Percentiles rank a stretch among this genome's conserved stretches.
These are phyloP conservation scores for Ceratocystiopsis minuta DNA, from an alignment of 2,329 filamentous ascomycete species.

Conservation along the genomic window DNA sequence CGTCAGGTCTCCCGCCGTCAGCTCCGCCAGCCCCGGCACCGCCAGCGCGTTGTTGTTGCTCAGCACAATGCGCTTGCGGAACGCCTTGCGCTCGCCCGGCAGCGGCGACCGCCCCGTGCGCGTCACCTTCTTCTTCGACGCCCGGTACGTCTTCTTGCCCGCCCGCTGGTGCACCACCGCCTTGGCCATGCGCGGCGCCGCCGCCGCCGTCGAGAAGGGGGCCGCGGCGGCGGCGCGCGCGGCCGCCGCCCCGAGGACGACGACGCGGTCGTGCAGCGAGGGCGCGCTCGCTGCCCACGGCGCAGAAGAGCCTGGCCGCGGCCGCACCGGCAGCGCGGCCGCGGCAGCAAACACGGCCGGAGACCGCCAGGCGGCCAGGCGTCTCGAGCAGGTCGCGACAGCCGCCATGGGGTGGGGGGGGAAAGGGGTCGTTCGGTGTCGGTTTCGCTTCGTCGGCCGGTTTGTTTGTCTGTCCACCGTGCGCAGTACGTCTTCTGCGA, in stretches of 20 bases:
- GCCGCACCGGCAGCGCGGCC: conserved; percentile 2
- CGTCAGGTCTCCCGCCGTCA: conserved; percentile 29
- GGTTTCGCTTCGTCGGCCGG: too few species aligned
- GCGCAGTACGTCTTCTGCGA: too few species aligned
- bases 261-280: too few species aligned
- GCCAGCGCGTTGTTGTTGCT: conserved; percentile 86
- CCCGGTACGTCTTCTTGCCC: conserved; percentile 24
- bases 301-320: conserved; percentile 1
- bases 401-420: conserved; percentile 2
- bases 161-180: conserved; percentile 10
- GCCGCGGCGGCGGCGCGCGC: background rate
- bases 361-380: conserved; percentile 5
- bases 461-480: too few species aligned
- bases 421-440: background rate
- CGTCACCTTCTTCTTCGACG: conserved; percentile 16
- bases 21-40: conserved; percentile 46
- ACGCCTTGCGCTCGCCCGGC: conserved; percentile 68
- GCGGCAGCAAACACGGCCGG: conserved; percentile 1
- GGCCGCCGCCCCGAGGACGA: too few species aligned
- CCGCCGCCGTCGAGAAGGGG: conserved; percentile 19
- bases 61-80: conserved; percentile 75
- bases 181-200: background rate
- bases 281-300: too few species aligned
- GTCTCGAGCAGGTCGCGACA: conserved; percentile 6
- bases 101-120: conserved; percentile 37